Percentiles rank a stretch among this genome's conserved stretches.
Conservation (phyloP, 352 stramenopile genomes). For the Aphanomyces stellatus region DNA sequence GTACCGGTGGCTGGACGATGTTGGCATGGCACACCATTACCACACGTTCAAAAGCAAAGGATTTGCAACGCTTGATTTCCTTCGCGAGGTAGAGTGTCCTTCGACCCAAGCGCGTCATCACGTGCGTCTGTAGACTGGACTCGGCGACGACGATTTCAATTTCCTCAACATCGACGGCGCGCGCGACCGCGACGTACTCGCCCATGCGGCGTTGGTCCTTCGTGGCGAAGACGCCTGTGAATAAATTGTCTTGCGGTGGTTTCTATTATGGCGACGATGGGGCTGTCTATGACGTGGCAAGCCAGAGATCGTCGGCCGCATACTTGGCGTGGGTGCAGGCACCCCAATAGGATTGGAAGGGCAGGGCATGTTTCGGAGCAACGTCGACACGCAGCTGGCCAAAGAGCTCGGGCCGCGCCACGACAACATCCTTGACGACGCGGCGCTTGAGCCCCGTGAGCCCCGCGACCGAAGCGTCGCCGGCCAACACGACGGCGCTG, state of each 20-base stretch:
- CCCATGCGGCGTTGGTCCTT: conserved; percentile 1
- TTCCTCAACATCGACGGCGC: conserved; percentile 72
- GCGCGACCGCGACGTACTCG: neutral
- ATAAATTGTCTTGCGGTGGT: neutral
- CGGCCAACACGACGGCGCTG: neutral
- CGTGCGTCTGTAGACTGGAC: conserved; percentile 45
- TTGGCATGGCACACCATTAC: conserved; percentile 49
- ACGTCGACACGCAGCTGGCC: neutral
- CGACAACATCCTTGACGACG: neutral
- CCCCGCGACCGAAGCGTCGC: neutral
- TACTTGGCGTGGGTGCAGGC: neutral
- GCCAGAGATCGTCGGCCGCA: neutral
- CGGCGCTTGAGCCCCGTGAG: conserved; percentile 6
- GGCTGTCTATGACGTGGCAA: neutral
- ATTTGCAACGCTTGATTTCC: conserved; percentile 69
- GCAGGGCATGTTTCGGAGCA: neutral
- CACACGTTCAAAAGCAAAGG: conserved; percentile 69
- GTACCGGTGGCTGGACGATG: conserved; percentile 57
- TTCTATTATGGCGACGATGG: neutral
- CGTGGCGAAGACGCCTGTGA: conserved; percentile 6
- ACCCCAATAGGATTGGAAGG: neutral
- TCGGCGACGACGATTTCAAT: conserved; percentile 79
- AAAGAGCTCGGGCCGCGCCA: conserved; percentile 1
- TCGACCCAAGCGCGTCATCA: neutral
- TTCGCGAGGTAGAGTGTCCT: conserved; percentile 54